Evolutionary conservation across 2,329 filamentous ascomycete species (phyloP).

Genomic region (Colletotrichum sp.): DNA sequence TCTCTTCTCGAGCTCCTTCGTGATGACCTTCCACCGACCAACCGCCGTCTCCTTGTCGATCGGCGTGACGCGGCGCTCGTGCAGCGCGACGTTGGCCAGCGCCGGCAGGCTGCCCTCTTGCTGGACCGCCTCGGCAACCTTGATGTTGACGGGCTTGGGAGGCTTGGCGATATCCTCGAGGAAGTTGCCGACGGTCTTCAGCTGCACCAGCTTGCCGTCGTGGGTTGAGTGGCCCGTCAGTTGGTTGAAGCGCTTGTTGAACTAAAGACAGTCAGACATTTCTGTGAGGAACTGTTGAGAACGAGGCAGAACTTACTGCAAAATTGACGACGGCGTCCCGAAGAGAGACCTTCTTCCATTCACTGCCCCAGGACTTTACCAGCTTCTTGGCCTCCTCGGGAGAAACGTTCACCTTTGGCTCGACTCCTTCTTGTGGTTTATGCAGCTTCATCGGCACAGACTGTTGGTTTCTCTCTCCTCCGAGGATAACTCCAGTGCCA

Average conservation of each 20-base stretch:
- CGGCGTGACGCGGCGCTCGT: slow-evolving; percentile 67
- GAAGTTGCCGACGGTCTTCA: slow-evolving; percentile 59
- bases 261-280: slow-evolving; percentile 53
- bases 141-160: slow-evolving; percentile 67
- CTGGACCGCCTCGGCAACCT: slow-evolving; percentile 67
- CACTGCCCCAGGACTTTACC: slow-evolving; percentile 51
- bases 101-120: slow-evolving; percentile 48
- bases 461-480: slow-evolving; percentile 28
- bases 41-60: slow-evolving; percentile 74
- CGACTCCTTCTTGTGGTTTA: background rate
- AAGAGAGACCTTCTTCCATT: slow-evolving; percentile 65
- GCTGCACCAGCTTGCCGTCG: slow-evolving; percentile 68
- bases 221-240: slow-evolving; percentile 79
- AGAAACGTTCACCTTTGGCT: slow-evolving; percentile 29
- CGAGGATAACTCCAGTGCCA: slow-evolving; percentile 43
- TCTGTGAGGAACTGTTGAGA: background rate
- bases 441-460: slow-evolving; percentile 20
- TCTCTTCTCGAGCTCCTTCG: slow-evolving; percentile 69
- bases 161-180: slow-evolving; percentile 58
- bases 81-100: slow-evolving; percentile 75
- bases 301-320: slow-evolving; percentile 60
- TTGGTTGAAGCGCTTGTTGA: slow-evolving; percentile 81
- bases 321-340: slow-evolving; percentile 70
- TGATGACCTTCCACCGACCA: slow-evolving; percentile 82
- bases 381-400: slow-evolving; percentile 47